Base-by-base conservation (phyloP, 495 filamentous ascomycete species). In the Penicillium canescens region DNA sequence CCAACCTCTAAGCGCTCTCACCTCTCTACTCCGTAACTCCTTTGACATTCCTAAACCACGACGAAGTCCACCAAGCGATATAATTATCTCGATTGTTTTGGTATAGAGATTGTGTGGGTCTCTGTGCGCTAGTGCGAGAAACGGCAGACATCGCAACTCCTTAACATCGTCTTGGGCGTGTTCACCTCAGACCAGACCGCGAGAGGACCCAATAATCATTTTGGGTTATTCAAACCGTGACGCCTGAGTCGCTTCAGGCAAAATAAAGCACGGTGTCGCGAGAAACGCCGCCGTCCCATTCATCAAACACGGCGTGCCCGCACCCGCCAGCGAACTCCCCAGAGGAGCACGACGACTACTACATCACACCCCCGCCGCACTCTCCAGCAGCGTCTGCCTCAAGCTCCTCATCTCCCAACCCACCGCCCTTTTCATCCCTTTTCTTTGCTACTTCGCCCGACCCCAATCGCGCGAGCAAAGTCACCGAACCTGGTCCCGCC, bases 361-460 rank as follows among this genome's bases (percentile, higher is more conserved):
- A 72, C 51, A 78, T 80, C 71, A 73, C 69, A 68, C 76, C 69
- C 76, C 84, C 85, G 54, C 87, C 86, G 56, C 82, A 80, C 60
- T 81, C 80, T 49, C 84, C 81, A 26, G 84, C 87, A 71, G 82
- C 86, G 26, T 88, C 87, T 55, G 84, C 87, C 46, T 82, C 79
- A 33, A 72, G 66, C 49, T 73, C 75, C 47, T 66, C 74, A 36
- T 79, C 80, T 56, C 76, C 80, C 35, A 70, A 72, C 34, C 82
- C 82, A 46, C 85, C 85, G 24, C 82, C 84, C 21, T 88, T 87
- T 68, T 85, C 82, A 24, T 86, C 84, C 18, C 80, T 86, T 64
- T 83, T 82, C 65, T 79, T 79, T 59, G 56, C 69, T 13, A 54
- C 74, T 34, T 52, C 63, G 44, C 56, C 67, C 47, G 71, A 78